These are phyloP conservation scores for Spathaspora passalidarum DNA, from an alignment of 805 yeast genomes.

Conservation along the genomic window DNA sequence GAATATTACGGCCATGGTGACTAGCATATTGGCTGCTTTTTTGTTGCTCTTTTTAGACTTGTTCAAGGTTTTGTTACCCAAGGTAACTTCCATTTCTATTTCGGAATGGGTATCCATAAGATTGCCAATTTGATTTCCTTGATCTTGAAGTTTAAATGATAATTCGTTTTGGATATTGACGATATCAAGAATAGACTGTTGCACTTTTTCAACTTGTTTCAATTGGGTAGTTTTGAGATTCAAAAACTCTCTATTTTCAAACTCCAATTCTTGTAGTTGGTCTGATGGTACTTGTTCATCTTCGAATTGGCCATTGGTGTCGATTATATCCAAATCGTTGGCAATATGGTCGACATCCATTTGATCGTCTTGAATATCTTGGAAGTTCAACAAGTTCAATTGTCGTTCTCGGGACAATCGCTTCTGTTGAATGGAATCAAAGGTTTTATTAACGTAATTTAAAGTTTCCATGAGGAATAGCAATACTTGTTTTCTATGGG, in stretches of 20 bases:
- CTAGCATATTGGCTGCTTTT: slow-evolving; percentile 34
- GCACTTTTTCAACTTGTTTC: slow-evolving; percentile 57
- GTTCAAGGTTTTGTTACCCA: slow-evolving; percentile 69
- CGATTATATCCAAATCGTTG: neutral
- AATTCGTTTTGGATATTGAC: slow-evolving; percentile 73
- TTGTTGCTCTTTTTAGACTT: slow-evolving; percentile 69
- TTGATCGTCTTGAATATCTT: slow-evolving; percentile 36
- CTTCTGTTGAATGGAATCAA: slow-evolving; percentile 49
- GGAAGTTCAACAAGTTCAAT: slow-evolving; percentile 36
- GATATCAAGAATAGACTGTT: slow-evolving; percentile 66
- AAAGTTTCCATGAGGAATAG: slow-evolving; percentile 46
- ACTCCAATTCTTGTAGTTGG: slow-evolving; percentile 55
- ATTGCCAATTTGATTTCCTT: slow-evolving; percentile 64
- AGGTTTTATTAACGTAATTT: slow-evolving; percentile 39
- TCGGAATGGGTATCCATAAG: slow-evolving; percentile 66
- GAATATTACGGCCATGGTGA: slow-evolving; percentile 30
- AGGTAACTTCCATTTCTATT: slow-evolving; percentile 58
- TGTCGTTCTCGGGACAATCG: slow-evolving; percentile 41
- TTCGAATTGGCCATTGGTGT: neutral
- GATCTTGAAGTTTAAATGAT: slow-evolving; percentile 67
- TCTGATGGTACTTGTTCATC: slow-evolving; percentile 37
- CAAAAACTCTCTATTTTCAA: slow-evolving; percentile 57
- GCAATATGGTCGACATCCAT: slow-evolving; percentile 10
- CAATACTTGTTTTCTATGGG: slow-evolving; percentile 48
- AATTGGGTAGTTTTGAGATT: slow-evolving; percentile 58